A percentile compares a stretch with the other conserved stretches of the same genome.
Evolutionary conservation across 164 flowering plant species (phyloP).

Genomic region (Nelumbo lutea): DNA sequence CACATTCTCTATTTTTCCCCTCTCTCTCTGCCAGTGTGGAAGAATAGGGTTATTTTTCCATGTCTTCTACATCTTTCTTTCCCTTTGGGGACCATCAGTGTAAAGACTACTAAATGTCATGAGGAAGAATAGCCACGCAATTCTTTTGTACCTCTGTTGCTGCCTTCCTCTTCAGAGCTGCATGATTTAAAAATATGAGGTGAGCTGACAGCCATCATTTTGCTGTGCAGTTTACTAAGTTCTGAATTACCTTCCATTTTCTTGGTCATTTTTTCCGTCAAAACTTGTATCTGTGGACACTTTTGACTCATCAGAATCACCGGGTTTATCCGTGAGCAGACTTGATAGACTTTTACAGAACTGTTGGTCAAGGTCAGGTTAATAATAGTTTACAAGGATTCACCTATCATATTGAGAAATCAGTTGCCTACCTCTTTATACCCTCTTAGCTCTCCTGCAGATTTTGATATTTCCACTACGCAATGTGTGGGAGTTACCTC

Average conservation of each 20-base stretch:
- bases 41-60: background rate
- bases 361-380: slow-evolving; percentile 26
- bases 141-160: slow-evolving; percentile 12
- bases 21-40: too few relatives aligned
- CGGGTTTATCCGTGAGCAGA: slow-evolving; percentile 36
- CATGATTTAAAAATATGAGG: slow-evolving; percentile 16
- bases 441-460: slow-evolving; percentile 47
- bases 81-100: background rate
- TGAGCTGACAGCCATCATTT: slow-evolving; percentile 9
- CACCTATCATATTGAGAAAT: background rate
- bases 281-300: slow-evolving; percentile 6
- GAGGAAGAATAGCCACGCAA: slow-evolving; percentile 30
- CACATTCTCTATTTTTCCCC: too few relatives aligned
- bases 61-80: slow-evolving; percentile 7
- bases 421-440: slow-evolving; percentile 50
- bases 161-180: slow-evolving; percentile 26
- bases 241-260: slow-evolving; percentile 22
- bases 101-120: too few relatives aligned
- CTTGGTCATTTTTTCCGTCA: slow-evolving; percentile 8
- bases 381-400: slow-evolving; percentile 1
- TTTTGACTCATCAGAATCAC: slow-evolving; percentile 7
- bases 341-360: slow-evolving; percentile 66
- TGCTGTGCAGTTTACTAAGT: background rate
- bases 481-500: slow-evolving; percentile 72
- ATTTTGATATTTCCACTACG: slow-evolving; percentile 66